Evolutionary conservation across 2,329 filamentous ascomycete species (phyloP).

Genomic region (Aspergillus sergii): DNA sequence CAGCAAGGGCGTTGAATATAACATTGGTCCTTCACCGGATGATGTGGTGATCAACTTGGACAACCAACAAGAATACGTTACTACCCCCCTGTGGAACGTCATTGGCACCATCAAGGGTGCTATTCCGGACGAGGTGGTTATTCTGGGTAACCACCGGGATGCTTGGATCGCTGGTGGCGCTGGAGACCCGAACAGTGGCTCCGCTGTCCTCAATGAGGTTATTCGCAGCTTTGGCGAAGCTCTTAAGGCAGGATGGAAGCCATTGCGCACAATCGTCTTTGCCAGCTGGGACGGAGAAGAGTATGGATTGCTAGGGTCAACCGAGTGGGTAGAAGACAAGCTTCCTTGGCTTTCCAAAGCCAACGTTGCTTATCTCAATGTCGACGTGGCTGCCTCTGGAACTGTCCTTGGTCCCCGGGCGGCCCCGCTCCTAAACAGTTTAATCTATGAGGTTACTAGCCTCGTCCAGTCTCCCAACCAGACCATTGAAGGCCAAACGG

Average conservation of each 20-base stretch:
- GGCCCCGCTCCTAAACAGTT: constrained; percentile 74
- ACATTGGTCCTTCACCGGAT: constrained; percentile 79
- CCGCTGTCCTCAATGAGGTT: constrained; percentile 76
- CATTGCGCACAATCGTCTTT: constrained; percentile 87
- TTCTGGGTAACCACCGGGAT: constrained; percentile 91
- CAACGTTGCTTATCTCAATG: constrained; percentile 81
- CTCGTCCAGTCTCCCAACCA: constrained; percentile 74
- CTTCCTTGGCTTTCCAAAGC: constrained; percentile 75
- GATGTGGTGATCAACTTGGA: constrained; percentile 69
- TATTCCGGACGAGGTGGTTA: constrained; percentile 78
- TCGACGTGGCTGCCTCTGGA: constrained; percentile 74
- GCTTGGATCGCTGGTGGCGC: constrained; percentile 88
- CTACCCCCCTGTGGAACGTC: constrained; percentile 84
- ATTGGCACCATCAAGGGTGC: constrained; percentile 91
- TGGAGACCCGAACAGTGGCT: constrained; percentile 80
- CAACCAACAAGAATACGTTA: constrained; percentile 81
- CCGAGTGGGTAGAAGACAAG: constrained; percentile 92
- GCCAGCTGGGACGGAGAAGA: constrained; percentile 85
- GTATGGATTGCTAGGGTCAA: constrained; percentile 82
- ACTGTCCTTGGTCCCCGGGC: constrained; percentile 66
- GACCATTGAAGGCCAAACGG: constrained; percentile 67
- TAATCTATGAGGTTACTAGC: constrained; percentile 68
- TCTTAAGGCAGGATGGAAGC: constrained; percentile 75
- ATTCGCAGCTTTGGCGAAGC: constrained; percentile 74
- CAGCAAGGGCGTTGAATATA: constrained; percentile 83